These are phyloP conservation scores for Myxozyma neotropica DNA, from an alignment of 805 yeast species.

Conservation along the genomic window DNA sequence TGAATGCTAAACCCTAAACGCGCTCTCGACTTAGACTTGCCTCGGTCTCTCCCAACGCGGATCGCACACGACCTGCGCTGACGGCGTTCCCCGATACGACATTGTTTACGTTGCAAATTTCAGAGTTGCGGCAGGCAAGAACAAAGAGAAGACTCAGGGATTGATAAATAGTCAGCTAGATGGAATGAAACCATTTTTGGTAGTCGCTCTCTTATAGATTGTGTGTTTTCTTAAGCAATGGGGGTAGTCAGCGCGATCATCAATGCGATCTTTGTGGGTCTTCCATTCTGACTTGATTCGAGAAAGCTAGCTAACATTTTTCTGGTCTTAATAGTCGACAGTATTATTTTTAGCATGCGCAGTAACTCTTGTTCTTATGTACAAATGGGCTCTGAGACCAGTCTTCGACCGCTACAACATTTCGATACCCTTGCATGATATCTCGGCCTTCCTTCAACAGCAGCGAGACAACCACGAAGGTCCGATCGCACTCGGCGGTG, in stretches of 20 bases:
- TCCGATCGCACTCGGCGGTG: background rate
- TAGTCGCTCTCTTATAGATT: too few species aligned
- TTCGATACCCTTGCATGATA: conserved; percentile 28
- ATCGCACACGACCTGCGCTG: too few species aligned
- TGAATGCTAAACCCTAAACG: too few species aligned
- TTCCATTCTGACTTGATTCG: background rate
- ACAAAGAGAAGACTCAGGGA: too few species aligned
- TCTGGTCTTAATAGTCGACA: conserved; percentile 2
- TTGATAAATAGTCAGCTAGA: too few species aligned
- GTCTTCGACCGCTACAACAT: conserved; percentile 25
- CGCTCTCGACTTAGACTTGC: too few species aligned
- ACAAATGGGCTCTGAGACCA: conserved; percentile 32
- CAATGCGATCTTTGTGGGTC: conserved; percentile 14
- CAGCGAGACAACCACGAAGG: background rate
- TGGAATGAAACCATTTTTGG: too few species aligned
- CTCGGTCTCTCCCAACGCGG: too few species aligned
- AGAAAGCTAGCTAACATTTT: background rate
- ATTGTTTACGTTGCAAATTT: background rate
- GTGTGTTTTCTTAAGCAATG: too few species aligned
- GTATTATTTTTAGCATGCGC: conserved; percentile 12
- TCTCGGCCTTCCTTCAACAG: conserved; percentile 14
- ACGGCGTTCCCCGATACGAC: background rate
- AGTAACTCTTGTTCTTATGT: conserved; percentile 14
- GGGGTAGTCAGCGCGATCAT: conserved; percentile 1
- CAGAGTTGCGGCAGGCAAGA: too few species aligned